Conservation (phyloP, 352 stramenopile species). For the Phytopythium kandeliae region DNA sequence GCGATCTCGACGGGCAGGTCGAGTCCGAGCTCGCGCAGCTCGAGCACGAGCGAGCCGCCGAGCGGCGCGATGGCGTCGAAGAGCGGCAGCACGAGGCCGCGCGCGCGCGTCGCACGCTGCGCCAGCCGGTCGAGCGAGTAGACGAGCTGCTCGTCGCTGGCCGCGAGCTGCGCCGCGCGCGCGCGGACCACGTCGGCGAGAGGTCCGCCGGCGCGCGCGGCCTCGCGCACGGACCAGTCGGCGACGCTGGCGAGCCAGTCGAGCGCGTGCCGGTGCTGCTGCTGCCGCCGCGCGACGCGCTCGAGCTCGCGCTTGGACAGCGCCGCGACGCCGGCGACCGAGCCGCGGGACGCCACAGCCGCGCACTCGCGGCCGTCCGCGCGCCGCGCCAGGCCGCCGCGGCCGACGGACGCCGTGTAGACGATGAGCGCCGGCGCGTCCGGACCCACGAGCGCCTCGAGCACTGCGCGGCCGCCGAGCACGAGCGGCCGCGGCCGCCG, state of each 20-base stretch:
- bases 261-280: neutral
- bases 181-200: conserved; percentile 5
- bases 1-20: conserved; percentile 49
- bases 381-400: too few species aligned
- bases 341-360: neutral
- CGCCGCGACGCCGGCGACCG: neutral
- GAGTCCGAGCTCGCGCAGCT: conserved; percentile 34
- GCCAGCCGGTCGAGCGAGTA: conserved; percentile 17
- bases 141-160: conserved; percentile 23
- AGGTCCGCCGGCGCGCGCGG: neutral
- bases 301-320: conserved; percentile 1
- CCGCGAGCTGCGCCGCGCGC: conserved; percentile 17
- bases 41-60: conserved; percentile 51
- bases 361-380: neutral
- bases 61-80: conserved; percentile 45
- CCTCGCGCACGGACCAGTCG: neutral
- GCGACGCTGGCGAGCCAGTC: neutral
- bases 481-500: neutral
- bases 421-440: neutral
- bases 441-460: neutral
- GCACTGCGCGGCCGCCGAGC: neutral
- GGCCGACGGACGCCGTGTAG: neutral
- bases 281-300: neutral
- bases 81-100: conserved; percentile 48
- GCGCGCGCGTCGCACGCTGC: neutral